A percentile compares a stretch with the other conserved stretches of the same genome.
These are phyloP conservation scores for Sarcodon sp. DNA, from an alignment of 768 basidiomycete species.

Conservation along the genomic window DNA sequence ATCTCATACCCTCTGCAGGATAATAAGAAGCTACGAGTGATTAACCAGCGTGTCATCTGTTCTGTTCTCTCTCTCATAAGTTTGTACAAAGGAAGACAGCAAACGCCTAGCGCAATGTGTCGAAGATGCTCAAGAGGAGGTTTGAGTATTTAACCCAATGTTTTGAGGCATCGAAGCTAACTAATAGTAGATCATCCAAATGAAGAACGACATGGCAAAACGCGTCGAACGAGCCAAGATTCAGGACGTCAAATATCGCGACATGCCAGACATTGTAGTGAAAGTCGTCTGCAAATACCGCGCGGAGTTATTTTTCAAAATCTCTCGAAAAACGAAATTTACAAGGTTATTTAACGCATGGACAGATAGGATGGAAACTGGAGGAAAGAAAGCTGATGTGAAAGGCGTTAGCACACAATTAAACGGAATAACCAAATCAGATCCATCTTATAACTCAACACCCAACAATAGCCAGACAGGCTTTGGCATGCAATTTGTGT, in stretches of 20 bases:
- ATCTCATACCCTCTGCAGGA: slow-evolving; percentile 35
- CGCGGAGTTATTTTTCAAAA: slow-evolving; percentile 87
- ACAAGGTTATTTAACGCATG: slow-evolving; percentile 76
- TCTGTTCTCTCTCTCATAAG: slow-evolving; percentile 14
- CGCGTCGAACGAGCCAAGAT: slow-evolving; percentile 68
- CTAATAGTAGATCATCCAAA: slow-evolving; percentile 48
- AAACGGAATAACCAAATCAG: slow-evolving; percentile 39
- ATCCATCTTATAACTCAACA: slow-evolving; percentile 16
- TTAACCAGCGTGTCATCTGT: slow-evolving; percentile 33
- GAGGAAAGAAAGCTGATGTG: neutral
- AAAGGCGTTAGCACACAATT: slow-evolving; percentile 27
- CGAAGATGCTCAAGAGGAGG: slow-evolving; percentile 83
- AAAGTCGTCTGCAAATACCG: slow-evolving; percentile 84
- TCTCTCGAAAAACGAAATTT: slow-evolving; percentile 81
- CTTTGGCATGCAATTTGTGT: slow-evolving; percentile 61
- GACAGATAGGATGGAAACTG: slow-evolving; percentile 75
- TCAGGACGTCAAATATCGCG: slow-evolving; percentile 71
- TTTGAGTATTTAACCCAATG: slow-evolving; percentile 13
- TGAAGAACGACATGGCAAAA: slow-evolving; percentile 74
- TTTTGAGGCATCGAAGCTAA: neutral
- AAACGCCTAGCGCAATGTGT: slow-evolving; percentile 69
- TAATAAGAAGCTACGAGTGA: slow-evolving; percentile 77
- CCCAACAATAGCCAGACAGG: slow-evolving; percentile 8
- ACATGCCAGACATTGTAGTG: slow-evolving; percentile 83
- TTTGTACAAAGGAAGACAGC: slow-evolving; percentile 57